A percentile compares a stretch with the other conserved stretches of the same genome.
Evolutionary conservation across 148 eudicot genomes (phyloP).

Genomic region (Amaranthus palmeri): DNA sequence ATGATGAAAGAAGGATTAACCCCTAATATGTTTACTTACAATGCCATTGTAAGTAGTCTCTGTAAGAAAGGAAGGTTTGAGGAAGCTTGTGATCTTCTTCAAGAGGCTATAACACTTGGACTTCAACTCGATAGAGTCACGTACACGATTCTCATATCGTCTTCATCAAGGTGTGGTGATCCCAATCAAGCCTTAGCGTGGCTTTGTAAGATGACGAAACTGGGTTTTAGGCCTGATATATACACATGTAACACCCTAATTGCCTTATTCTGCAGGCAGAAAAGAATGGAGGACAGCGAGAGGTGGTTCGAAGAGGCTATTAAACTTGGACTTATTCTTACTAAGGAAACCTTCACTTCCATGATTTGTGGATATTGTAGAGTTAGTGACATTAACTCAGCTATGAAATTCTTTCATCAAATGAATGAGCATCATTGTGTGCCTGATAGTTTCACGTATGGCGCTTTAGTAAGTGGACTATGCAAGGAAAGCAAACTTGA

Average conservation of each 20-base stretch:
- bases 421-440: conserved; percentile 64
- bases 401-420: conserved; percentile 41
- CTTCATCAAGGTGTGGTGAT: conserved; percentile 53
- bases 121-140: conserved; percentile 70
- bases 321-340: conserved; percentile 56
- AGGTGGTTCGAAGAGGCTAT: conserved; percentile 51
- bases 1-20: conserved; percentile 42
- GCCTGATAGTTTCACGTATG: conserved; percentile 72
- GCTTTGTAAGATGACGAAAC: conserved; percentile 56
- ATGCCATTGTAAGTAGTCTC: conserved; percentile 58
- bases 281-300: conserved; percentile 59
- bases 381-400: conserved; percentile 38
- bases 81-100: conserved; percentile 57
- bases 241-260: conserved; percentile 64
- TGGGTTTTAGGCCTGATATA: conserved; percentile 60
- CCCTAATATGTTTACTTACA: conserved; percentile 67
- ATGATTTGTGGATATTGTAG: conserved; percentile 80
- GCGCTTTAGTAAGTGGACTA: conserved; percentile 81
- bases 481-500: conserved; percentile 68
- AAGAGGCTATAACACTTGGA: conserved; percentile 32
- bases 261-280: conserved; percentile 51
- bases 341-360: conserved; percentile 73
- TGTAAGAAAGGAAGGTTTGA: conserved; percentile 59
- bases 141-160: conserved; percentile 67
- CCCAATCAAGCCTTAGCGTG: conserved; percentile 33